Percentiles rank a stretch among this genome's conserved stretches.
Evolutionary conservation across 345 rosid genomes (phyloP).

Genomic region (Hibiscus trionum): DNA sequence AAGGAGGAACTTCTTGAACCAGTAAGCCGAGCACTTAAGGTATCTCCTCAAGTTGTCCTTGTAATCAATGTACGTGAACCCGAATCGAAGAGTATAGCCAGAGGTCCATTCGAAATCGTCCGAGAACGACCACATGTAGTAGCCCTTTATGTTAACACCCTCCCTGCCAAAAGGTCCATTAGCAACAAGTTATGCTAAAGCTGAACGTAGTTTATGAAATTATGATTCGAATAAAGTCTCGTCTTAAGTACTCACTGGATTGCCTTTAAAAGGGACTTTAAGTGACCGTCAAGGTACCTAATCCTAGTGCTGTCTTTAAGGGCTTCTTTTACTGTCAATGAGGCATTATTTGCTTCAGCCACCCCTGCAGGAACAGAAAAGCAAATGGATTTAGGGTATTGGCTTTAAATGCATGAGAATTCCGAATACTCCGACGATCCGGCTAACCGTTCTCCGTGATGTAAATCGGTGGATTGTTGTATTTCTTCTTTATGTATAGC

Average conservation of each 20-base stretch:
- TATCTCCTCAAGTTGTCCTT: slow-evolving; percentile 29
- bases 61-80: slow-evolving; percentile 33
- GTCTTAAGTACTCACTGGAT: slow-evolving; percentile 27
- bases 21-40: slow-evolving; percentile 38
- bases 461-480: slow-evolving; percentile 25
- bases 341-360: slow-evolving; percentile 16
- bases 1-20: slow-evolving; percentile 33
- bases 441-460: slow-evolving; percentile 40
- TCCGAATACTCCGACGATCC: no score
- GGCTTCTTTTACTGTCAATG: slow-evolving; percentile 17
- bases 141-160: slow-evolving; percentile 38
- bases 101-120: slow-evolving; percentile 38
- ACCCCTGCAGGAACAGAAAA: slow-evolving; percentile 9
- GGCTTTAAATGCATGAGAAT: neutral
- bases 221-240: neutral
- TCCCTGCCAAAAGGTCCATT: slow-evolving; percentile 20
- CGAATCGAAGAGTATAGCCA: slow-evolving; percentile 36
- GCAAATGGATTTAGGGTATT: neutral
- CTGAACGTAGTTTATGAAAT: neutral
- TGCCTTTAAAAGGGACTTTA: slow-evolving; percentile 25
- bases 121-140: slow-evolving; percentile 36
- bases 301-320: slow-evolving; percentile 36
- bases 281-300: slow-evolving; percentile 27
- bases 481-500: slow-evolving; percentile 19
- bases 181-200: neutral